Percentiles rank a stretch among this genome's conserved stretches.
phyloP scores from a whole-genome alignment of 768 basidiomycete genomes.

The Fistulinella prunicolor region DNA sequence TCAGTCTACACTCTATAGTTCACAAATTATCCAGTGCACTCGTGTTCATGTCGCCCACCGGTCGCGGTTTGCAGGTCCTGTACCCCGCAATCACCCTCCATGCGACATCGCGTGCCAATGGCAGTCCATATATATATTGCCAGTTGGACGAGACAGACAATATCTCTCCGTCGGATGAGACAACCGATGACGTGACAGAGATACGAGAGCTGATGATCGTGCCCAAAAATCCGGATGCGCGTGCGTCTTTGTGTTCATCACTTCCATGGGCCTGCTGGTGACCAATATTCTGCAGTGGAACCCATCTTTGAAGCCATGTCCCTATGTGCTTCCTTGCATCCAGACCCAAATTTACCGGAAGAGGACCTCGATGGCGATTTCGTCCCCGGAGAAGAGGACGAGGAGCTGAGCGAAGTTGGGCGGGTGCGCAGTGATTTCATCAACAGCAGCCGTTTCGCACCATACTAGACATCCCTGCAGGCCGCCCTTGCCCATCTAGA shows the following conservation, averaged over 20 bases:
- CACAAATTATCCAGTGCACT: constrained; percentile 51
- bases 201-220: constrained; percentile 83
- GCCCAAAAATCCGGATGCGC: constrained; percentile 51
- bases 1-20: constrained; percentile 5
- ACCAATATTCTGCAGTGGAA: constrained; percentile 53
- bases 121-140: constrained; percentile 80
- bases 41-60: constrained; percentile 68
- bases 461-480: constrained; percentile 75
- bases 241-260: constrained; percentile 44
- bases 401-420: constrained; percentile 85
- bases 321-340: constrained; percentile 79
- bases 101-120: constrained; percentile 75
- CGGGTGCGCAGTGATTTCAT: constrained; percentile 91
- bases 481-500: constrained; percentile 82
- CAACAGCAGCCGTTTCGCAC: constrained; percentile 72
- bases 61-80: constrained; percentile 76
- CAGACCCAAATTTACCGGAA: constrained; percentile 50
- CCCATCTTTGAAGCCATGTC: constrained; percentile 86
- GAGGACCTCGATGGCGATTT: constrained; percentile 52
- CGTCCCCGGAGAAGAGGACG: constrained; percentile 51
- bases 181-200: constrained; percentile 37
- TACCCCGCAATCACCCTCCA: constrained; percentile 93
- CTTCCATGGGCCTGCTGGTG: constrained; percentile 1
- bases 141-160: constrained; percentile 76
- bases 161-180: constrained; percentile 36